Evolutionary conservation across 148 eudicot genomes (phyloP), one percentile per base, ranked within the genome.

Genomic region (Chenopodium suecicum): DNA sequence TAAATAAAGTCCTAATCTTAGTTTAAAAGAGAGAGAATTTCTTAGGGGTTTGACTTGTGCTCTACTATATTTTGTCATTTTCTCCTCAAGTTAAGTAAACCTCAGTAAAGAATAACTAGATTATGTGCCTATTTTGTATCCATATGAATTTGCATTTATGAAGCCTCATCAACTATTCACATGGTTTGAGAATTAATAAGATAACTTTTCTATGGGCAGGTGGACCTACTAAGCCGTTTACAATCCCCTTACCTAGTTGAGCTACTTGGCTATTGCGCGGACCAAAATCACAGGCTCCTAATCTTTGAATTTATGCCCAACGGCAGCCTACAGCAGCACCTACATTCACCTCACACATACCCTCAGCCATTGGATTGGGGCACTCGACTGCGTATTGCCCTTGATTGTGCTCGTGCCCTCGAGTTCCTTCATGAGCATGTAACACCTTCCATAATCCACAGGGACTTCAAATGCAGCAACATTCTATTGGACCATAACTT

Each of bases 201-300:
- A 60, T 82, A 32, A 67, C 58, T 77, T 80, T 52, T 75, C 56
- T n/a, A 65, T 86, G 75, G 17, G 79, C 90, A 92, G 93, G 97
- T 96, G 84, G 99, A 96, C 89, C 90, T 96, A 83, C 87, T 96
- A 13, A 94, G 98, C 88, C 89, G 95, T 52, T 74, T 96, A 83
- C 86, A 86, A 22, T 94, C 90, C 4, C 94, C 94, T 2, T 86
- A 90, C 91, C 76, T 96, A 66, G 90, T 90, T 79, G 89, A 91
- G 79, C 87, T 96, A 52, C 86, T 96, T 64, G 99, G 99, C 78
- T 96, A 96, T 81, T 94, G 99, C 65, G 99, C 99, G 16, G 99
- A 96, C 81, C 91, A 94, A 69, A 88, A 87, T 44, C 93, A 96
- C 86, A 88, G 99, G 77, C 88, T 92, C 67, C 87, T 96, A 47